Evolutionary conservation across 345 rosid genomes (phyloP), one percentile per base, ranked within the genome.

Genomic region (Camelina neglecta): DNA sequence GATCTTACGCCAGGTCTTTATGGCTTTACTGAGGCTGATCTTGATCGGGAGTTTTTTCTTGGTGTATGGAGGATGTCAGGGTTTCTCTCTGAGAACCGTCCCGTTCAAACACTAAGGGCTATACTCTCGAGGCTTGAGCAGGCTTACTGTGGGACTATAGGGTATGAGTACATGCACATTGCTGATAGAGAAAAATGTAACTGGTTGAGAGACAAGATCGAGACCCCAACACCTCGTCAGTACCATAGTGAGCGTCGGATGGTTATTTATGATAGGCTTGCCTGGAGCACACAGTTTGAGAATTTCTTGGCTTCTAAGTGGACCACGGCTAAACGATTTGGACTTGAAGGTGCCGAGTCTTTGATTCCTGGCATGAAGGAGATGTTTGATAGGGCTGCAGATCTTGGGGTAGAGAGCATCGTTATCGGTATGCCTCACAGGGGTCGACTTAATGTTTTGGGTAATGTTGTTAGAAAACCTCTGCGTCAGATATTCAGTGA

Each of bases 271-370:
- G 92, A 90, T 79, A 88, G 97, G 85, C 85, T 91, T 50, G 82
- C 85, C 24, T 91, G 97, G 97, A 89, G 93, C 50, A 86, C 94
- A 3, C 88, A 87, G 63, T 91, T 91, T 85, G 97, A 90, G 75
- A 90, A 90, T 83, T 90, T 90, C 85, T 76, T 90, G 92, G 96
- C 92, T 44, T 75, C 88, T 11, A 90, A 90, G 83, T 88, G 93
- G 96, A 90, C 92, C n/a, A 73, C 96, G 0, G 93, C 96, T 6
- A 90, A 90, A 80, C 81, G 96, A 61, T 89, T 90, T 77, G 96
- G 96, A 67, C 93, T 90, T n/a, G 96, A 90, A 85, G 96, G 96
- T 70, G 92, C 89, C 1, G 96, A 90, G 84, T 88, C 93, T 75
- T 79, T 89, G 83, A 90, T 90, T 75, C 90, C 93, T 73, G 96